These are phyloP conservation scores for Pulveroboletus sp. DNA, from an alignment of 768 basidiomycete species.

Conservation along the genomic window DNA sequence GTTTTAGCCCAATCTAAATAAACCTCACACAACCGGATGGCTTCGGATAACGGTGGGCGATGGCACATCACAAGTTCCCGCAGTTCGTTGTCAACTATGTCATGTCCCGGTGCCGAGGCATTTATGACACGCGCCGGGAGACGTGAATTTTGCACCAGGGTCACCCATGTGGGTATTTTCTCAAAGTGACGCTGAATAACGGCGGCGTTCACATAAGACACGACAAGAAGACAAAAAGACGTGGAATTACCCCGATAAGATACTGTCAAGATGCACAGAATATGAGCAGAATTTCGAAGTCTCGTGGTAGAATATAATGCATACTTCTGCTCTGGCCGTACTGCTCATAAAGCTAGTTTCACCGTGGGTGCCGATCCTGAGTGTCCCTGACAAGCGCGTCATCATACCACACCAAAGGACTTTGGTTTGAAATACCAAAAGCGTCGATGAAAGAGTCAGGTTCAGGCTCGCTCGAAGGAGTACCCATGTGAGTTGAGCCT, in stretches of 20 bases:
- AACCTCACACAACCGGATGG: conserved; percentile 54
- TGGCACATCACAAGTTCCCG: conserved; percentile 41
- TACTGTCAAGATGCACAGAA: conserved; percentile 34
- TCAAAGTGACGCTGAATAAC: conserved; percentile 23
- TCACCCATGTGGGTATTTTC: conserved; percentile 11
- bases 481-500: conserved; percentile 7
- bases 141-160: conserved; percentile 27
- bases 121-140: conserved; percentile 40
- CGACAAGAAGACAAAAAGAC: neutral
- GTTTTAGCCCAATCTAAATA: conserved; percentile 61
- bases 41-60: conserved; percentile 56
- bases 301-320: conserved; percentile 10
- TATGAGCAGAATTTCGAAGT: neutral
- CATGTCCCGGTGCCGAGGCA: conserved; percentile 32
- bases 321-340: conserved; percentile 65
- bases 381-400: conserved; percentile 40
- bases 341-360: conserved; percentile 56
- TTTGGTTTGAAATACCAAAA: conserved; percentile 35
- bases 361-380: conserved; percentile 51
- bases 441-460: conserved; percentile 46
- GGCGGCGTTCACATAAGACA: neutral
- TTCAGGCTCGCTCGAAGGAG: conserved; percentile 24
- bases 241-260: conserved; percentile 45
- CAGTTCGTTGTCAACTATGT: conserved; percentile 32
- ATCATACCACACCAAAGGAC: neutral